Evolutionary conservation across 176 grass and related monocot species (phyloP), one percentile per base, ranked within the genome.

Genomic region (Cymbopogon citratus): DNA sequence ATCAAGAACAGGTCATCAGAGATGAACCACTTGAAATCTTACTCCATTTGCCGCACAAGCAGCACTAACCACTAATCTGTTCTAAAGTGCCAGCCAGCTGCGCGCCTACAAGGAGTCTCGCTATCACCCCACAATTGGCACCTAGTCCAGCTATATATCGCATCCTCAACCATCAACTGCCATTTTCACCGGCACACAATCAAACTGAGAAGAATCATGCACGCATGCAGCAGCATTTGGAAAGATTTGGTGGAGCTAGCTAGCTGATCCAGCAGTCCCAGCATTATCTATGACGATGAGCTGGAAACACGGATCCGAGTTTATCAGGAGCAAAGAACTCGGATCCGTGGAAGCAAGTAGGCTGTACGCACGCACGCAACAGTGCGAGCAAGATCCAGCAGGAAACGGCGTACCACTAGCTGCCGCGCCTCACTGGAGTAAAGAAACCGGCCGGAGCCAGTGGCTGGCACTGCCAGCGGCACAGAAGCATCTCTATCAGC

Each of bases 401-500:
- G 45, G 31, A 84, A 74, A 73, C 31, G 56, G 25, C 66, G 35
- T 34, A 12, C 26, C 19, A 40, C 45, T 28, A 87, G 34, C 33
- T 59, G 74, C 70, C 80, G 12, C 21, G 16, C 45, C 21, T 54
- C 44, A 57, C 73, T 5, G 6, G 39, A 80, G 71, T 81, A 85
- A 89, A 85, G 25, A 85, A 85, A 44, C 63, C 3, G 1, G 6
- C 23, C 60, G 8, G 5, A 9, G 27, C 41, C 8, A 10, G 25
- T 39, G 21, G n/a, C 64, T 52, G 49, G 49, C 49, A 38, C 45
- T 48, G 45, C 39, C 78, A 75, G 64, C 60, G 35, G 71, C 14
- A 35, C 24, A 19, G 86, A 79, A 88, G 81, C 81, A 67, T 80
- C 86, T 44, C 38, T 18, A 56, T 60, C 0, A 63, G 63, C 69